Conservation (phyloP, 805 yeast species). For the Ogataea angusta region DNA sequence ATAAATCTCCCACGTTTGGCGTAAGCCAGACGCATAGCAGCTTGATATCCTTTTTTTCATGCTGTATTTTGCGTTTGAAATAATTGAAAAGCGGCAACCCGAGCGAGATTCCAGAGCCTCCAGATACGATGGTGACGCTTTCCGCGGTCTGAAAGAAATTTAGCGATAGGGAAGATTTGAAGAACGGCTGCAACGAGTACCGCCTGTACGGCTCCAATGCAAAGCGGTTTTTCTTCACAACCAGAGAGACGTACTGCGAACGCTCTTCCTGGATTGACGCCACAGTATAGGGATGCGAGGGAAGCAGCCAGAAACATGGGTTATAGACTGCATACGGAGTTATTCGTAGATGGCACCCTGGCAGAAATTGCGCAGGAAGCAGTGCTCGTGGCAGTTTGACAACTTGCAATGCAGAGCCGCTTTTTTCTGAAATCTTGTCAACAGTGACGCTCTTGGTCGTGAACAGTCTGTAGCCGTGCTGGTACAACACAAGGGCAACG, state of each 20-base stretch:
- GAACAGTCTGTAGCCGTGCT: constrained; percentile 34
- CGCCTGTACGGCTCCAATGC: constrained; percentile 29
- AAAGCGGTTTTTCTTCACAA: constrained; percentile 44
- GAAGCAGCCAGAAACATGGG: constrained; percentile 45
- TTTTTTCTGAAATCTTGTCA: constrained; percentile 20
- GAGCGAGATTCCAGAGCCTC: constrained; percentile 72
- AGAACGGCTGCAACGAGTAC: constrained; percentile 41
- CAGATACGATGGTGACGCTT: constrained; percentile 54
- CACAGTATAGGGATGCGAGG: constrained; percentile 70
- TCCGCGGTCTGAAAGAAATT: constrained; percentile 47
- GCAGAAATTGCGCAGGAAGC: constrained; percentile 31
- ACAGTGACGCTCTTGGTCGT: constrained; percentile 20
- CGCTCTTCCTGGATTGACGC: constrained; percentile 34
- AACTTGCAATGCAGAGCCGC: constrained; percentile 22
- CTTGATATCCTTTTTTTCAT: constrained; percentile 27
- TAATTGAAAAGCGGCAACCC: constrained; percentile 52
- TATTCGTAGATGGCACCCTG: constrained; percentile 61
- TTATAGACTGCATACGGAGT: constrained; percentile 34
- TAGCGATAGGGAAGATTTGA: constrained; percentile 40
- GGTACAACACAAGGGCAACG: constrained; percentile 34
- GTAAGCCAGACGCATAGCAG: constrained; percentile 55
- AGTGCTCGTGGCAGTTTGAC: constrained; percentile 21
- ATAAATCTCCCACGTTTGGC: constrained; percentile 43
- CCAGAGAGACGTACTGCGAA: constrained; percentile 39
- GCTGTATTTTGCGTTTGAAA: constrained; percentile 28